Percentiles rank a stretch among this genome's conserved stretches.
Evolutionary conservation across 164 flowering plant species (phyloP).

Genomic region (Vitis riparia): DNA sequence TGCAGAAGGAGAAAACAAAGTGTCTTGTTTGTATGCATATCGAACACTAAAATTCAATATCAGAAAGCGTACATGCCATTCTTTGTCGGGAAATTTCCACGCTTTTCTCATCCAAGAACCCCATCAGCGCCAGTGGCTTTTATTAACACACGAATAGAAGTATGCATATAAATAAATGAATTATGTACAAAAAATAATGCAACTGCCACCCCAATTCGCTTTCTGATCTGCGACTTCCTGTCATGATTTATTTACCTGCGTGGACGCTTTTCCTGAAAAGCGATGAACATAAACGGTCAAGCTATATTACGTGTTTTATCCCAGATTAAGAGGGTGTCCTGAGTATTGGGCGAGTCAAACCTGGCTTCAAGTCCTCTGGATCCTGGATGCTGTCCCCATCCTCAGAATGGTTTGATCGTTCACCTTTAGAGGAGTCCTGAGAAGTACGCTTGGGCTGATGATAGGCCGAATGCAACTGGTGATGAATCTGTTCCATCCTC

Average conservation of each 20-base stretch:
- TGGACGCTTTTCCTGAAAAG: slow-evolving; percentile 15
- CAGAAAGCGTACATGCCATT: too few relatives aligned
- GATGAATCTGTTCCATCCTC: slow-evolving; percentile 56
- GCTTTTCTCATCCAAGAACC: too few relatives aligned
- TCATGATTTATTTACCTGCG: slow-evolving; percentile 4
- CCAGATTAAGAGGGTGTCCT: background rate
- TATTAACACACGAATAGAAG: background rate
- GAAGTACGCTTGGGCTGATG: slow-evolving; percentile 38
- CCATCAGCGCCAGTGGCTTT: too few relatives aligned
- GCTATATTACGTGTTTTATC: slow-evolving; percentile 5
- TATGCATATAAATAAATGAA: slow-evolving; percentile 1
- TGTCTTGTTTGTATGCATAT: too few relatives aligned
- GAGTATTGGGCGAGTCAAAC: slow-evolving; percentile 13
- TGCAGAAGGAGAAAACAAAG: too few relatives aligned
- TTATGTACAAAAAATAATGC: background rate
- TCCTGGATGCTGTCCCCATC: slow-evolving; percentile 12
- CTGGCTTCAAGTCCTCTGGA: slow-evolving; percentile 27
- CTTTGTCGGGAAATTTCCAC: too few relatives aligned
- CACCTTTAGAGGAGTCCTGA: slow-evolving; percentile 13
- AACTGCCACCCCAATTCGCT: background rate
- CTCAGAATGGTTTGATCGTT: slow-evolving; percentile 1
- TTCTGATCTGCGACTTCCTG: slow-evolving; percentile 3
- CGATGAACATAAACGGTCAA: slow-evolving; percentile 5
- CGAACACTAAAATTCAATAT: too few relatives aligned
- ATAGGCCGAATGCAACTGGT: slow-evolving; percentile 51